phyloP scores from a whole-genome alignment of 257 asterid genomes.

The Forsythia suspensa region DNA sequence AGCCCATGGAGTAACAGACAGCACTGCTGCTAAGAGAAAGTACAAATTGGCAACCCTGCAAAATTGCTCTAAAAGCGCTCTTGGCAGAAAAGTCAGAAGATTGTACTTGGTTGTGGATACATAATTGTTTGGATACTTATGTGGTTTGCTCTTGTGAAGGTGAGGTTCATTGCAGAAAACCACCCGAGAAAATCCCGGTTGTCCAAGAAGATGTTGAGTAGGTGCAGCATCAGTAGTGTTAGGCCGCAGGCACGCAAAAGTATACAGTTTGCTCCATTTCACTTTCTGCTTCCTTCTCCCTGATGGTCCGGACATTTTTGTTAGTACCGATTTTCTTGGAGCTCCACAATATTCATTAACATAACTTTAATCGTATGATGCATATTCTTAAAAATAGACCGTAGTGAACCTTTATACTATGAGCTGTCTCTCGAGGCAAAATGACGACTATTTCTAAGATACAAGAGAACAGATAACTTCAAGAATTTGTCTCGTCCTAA shows the following conservation, averaged over 20 bases:
- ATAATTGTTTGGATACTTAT: slow-evolving; percentile 47
- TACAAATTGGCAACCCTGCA: slow-evolving; percentile 66
- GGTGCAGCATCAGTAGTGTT: slow-evolving; percentile 19
- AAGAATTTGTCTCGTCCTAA: slow-evolving; percentile 35
- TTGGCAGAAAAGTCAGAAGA: slow-evolving; percentile 50
- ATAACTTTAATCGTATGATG: background rate
- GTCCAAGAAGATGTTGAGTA: slow-evolving; percentile 32
- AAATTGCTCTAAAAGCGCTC: slow-evolving; percentile 66
- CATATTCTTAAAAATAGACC: slow-evolving; percentile 12
- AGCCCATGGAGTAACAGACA: slow-evolving; percentile 41
- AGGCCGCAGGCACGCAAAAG: slow-evolving; percentile 54
- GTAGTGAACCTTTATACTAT: slow-evolving; percentile 15
- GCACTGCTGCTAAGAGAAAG: slow-evolving; percentile 51
- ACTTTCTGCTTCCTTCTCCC: slow-evolving; percentile 33
- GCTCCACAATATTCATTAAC: slow-evolving; percentile 11
- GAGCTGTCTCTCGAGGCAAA: slow-evolving; percentile 20
- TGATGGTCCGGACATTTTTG: slow-evolving; percentile 23
- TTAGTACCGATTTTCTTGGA: background rate
- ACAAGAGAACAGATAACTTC: background rate
- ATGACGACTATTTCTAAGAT: slow-evolving; percentile 17
- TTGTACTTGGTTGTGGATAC: slow-evolving; percentile 65
- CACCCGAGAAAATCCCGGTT: slow-evolving; percentile 49
- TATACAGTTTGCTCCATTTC: slow-evolving; percentile 63
- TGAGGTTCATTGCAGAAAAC: slow-evolving; percentile 60
- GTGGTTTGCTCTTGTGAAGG: slow-evolving; percentile 42